Evolutionary conservation across 495 filamentous ascomycete genomes (phyloP).

Genomic region (Cryomyces minteri): DNA sequence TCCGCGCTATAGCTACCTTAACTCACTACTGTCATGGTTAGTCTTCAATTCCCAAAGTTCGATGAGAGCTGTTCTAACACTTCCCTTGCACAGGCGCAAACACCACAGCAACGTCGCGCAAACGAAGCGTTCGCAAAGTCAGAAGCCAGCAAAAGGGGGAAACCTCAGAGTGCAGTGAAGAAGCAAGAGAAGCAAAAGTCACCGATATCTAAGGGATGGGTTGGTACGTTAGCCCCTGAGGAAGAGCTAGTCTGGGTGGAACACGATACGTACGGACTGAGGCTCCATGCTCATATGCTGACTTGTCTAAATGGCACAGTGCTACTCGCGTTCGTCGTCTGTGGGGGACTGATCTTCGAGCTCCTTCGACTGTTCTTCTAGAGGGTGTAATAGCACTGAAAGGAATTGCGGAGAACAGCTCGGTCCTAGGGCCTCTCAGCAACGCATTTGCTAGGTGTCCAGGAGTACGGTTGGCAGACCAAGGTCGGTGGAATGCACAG

Average conservation of each 20-base stretch:
- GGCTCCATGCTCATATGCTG: not conserved
- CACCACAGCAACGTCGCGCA: conserved; percentile 74
- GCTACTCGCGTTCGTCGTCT: conserved; percentile 63
- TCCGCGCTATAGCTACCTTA: too few relatives aligned
- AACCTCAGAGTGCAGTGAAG: conserved; percentile 51
- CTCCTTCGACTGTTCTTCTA: conserved; percentile 56
- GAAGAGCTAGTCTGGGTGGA: not conserved
- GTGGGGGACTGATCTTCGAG: conserved; percentile 73
- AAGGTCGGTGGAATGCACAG: too few relatives aligned
- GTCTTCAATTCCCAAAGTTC: too few relatives aligned
- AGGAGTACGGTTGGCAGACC: too few relatives aligned
- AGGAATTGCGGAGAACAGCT: not conserved
- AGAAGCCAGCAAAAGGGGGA: conserved; percentile 68
- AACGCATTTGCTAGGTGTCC: too few relatives aligned
- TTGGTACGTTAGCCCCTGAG: conserved; percentile 41
- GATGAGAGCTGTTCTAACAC: too few relatives aligned
- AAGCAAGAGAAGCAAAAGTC: conserved; percentile 50
- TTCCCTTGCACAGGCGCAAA: conserved; percentile 53
- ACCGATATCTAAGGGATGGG: conserved; percentile 61
- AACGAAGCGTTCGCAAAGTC: conserved; percentile 71
- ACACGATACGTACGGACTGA: not conserved
- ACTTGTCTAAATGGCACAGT: conserved; percentile 26
- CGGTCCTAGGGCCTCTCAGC: too few relatives aligned
- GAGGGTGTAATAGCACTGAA: not conserved
- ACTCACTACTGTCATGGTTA: too few relatives aligned